phyloP scores from a whole-genome alignment of 768 basidiomycete genomes.

The Russula emetica region DNA sequence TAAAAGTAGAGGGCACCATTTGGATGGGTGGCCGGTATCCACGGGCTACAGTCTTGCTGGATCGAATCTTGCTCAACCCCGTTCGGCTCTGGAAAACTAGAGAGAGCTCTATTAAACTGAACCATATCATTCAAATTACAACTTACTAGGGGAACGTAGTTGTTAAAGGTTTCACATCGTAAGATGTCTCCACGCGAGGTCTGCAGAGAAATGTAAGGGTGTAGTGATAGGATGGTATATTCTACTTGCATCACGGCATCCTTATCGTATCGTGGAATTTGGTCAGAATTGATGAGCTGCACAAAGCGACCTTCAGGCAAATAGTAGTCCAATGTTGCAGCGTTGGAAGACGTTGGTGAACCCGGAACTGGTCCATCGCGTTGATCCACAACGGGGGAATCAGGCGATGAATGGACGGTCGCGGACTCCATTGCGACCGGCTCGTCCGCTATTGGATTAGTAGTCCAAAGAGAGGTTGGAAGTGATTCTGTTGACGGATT shows the following conservation, averaged over 20 bases:
- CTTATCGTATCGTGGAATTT: slow-evolving; percentile 17
- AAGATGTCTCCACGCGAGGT: not conserved
- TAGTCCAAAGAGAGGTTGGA: not conserved
- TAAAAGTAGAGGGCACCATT: slow-evolving; percentile 61
- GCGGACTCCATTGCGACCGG: not conserved
- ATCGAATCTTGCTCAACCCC: not conserved
- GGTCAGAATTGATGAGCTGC: slow-evolving; percentile 9
- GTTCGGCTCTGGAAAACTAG: not conserved
- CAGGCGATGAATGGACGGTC: not conserved
- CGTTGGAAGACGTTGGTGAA: not conserved
- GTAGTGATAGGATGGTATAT: no score
- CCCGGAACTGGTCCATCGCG: not conserved
- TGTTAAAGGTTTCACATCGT: not conserved
- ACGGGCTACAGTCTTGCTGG: slow-evolving; percentile 29
- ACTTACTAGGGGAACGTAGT: slow-evolving; percentile 11
- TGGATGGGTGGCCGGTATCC: slow-evolving; percentile 50
- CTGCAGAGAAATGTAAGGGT: not conserved
- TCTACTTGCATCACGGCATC: not conserved
- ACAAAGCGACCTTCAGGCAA: slow-evolving; percentile 12
- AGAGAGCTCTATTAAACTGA: not conserved
- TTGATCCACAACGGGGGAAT: not conserved
- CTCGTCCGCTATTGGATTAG: not conserved
- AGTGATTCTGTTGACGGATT: slow-evolving; percentile 15
- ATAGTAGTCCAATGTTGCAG: not conserved
- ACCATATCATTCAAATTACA: not conserved